These are phyloP conservation scores for Chalciporus sp. DNA, from an alignment of 1,284 basidiomycete genomes.

Conservation along the genomic window DNA sequence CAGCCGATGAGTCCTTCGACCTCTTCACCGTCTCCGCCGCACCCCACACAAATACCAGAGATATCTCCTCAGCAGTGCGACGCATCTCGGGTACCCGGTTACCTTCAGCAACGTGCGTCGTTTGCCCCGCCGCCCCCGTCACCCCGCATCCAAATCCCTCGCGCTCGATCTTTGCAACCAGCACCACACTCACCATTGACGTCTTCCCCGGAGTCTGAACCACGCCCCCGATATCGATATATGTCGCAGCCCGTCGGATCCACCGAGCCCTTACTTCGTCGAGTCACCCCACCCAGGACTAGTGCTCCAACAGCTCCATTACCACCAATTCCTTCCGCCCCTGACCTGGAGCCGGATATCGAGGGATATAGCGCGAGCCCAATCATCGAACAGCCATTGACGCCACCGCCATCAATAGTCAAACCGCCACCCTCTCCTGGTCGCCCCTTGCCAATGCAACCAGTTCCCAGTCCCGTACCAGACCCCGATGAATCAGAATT, in stretches of 20 bases:
- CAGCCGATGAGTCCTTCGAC: background rate
- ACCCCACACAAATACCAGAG: conserved; percentile 9
- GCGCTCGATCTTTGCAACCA: conserved; percentile 4
- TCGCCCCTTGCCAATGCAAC: conserved; percentile 24
- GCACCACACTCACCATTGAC: background rate
- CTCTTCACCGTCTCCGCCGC: conserved; percentile 5
- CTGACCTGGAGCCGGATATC: background rate
- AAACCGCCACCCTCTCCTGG: background rate
- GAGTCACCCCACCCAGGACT: conserved; percentile 16
- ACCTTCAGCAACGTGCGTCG: background rate
- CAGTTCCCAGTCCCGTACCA: conserved; percentile 23
- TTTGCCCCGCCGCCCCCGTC: background rate
- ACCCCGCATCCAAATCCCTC: background rate
- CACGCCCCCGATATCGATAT: background rate
- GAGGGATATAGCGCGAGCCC: background rate
- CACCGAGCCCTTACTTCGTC: conserved; percentile 3
- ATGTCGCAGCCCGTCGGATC: conserved; percentile 3
- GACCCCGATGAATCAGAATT: conserved; percentile 14
- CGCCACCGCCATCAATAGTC: conserved; percentile 3
- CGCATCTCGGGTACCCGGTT: too few species aligned
- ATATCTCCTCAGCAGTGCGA: background rate
- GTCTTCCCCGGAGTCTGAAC: conserved; percentile 20
- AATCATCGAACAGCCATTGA: conserved; percentile 1
- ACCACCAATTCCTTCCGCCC: conserved; percentile 25
- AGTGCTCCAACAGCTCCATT: conserved; percentile 23